Base-by-base conservation (phyloP, 768 basidiomycete species). In the Cyclocybe aegerita region DNA sequence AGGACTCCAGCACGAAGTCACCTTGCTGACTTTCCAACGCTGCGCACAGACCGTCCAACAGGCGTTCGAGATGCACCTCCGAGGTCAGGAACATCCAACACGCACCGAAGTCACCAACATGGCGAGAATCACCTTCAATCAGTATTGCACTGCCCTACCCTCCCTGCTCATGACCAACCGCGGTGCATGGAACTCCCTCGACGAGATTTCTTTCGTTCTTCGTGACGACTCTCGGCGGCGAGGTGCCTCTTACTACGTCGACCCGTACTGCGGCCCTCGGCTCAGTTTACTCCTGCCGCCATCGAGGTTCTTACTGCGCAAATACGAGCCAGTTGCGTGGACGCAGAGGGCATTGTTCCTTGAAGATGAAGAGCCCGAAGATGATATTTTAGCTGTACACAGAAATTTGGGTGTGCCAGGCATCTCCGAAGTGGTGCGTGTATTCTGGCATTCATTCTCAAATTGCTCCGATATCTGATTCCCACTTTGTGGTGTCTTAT, bases 171-270 rank as follows among this genome's bases (percentile, higher is more conserved):
- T 59, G 58, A 34, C 44, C 12, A 14, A 16, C 7, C n/a, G 17
- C 9, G 30, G 12, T 2, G 7, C 12, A 4, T 58, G 57, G 57
- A 17, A 31, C 2, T 40, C 38, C 3, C 43, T 76, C 29, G 66
- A 72, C 39, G 7, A 47, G n/a, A 50, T 75, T 6, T 55, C 65
- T 4, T 80, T 80, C 46, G 64, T 78, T 42, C 73, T 73, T 4
- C 63, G 69, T 1, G 42, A 61, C 30, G 39, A 23, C 12, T 32
- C 37, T 23, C 52, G 50, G 7, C 47, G 51, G 32, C 55, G 48
- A 11, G 46, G 48, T 7, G 53, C 51, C 0, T 43, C 58, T 9
- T 55, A 54, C 45, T 7, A 53, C 17, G 32, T 47, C 11, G 43
- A 46, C 17, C 39, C 50, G 6, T 43, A 34, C 12, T 46, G 48